A percentile compares a stretch with the other conserved stretches of the same genome.
Evolutionary conservation across 768 basidiomycete species (phyloP).

Genomic region (Vishniacozyma victoriae): DNA sequence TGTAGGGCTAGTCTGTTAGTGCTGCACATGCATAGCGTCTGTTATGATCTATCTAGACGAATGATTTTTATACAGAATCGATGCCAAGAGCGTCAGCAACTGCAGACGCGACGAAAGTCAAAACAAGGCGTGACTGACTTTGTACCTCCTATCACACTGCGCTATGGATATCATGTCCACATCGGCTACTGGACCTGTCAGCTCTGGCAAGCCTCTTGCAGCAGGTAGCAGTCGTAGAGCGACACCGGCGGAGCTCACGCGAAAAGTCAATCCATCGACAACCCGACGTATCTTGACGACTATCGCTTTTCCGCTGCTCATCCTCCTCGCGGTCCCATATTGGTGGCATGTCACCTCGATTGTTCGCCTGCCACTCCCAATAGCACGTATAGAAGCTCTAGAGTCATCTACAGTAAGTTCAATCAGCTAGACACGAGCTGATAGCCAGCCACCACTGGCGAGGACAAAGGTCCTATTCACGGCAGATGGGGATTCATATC

Average conservation of each 20-base stretch:
- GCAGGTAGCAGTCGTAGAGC: too few species aligned
- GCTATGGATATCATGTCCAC: too few species aligned
- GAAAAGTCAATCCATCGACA: slow-evolving; percentile 32
- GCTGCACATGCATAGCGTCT: too few species aligned
- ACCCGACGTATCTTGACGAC: slow-evolving; percentile 45
- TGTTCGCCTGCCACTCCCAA: slow-evolving; percentile 68
- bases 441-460: slow-evolving; percentile 8
- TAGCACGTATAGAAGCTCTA: slow-evolving; percentile 56
- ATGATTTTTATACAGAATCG: too few species aligned
- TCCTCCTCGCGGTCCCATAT: slow-evolving; percentile 72
- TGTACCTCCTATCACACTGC: too few species aligned
- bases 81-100: too few species aligned
- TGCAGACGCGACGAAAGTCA: too few species aligned
- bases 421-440: neutral
- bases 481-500: slow-evolving; percentile 24
- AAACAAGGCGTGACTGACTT: too few species aligned
- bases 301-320: slow-evolving; percentile 67
- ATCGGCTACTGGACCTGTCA: too few species aligned
- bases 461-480: slow-evolving; percentile 30
- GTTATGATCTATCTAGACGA: too few species aligned
- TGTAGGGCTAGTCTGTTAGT: too few species aligned
- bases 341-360: slow-evolving; percentile 96
- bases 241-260: slow-evolving; percentile 18
- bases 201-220: too few species aligned
- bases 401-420: slow-evolving; percentile 47